These are phyloP conservation scores for Puccinia polysora DNA, from an alignment of 1,284 basidiomycete species.

Conservation along the genomic window DNA sequence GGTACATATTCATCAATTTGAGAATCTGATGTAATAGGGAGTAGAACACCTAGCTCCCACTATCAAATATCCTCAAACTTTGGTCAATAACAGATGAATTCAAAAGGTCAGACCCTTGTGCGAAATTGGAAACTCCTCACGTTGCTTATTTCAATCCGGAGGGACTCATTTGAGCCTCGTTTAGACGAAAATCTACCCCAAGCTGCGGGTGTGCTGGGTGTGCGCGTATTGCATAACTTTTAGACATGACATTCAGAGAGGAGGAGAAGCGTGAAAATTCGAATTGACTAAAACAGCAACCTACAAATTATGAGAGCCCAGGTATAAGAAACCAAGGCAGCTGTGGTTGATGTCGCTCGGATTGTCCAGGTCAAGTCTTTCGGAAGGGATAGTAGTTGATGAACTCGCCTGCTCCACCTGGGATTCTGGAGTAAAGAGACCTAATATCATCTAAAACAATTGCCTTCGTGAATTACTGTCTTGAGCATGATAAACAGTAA, in stretches of 20 bases:
- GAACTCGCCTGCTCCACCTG: not conserved
- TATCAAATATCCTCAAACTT: not conserved
- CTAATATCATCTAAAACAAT: conserved; percentile 38
- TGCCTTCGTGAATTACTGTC: not conserved
- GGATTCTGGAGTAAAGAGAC: conserved; percentile 11
- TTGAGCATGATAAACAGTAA: not conserved
- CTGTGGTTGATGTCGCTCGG: not conserved
- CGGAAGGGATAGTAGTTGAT: not conserved
- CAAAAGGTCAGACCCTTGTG: not conserved
- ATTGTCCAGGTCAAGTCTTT: not conserved
- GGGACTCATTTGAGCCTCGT: not conserved
- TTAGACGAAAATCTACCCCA: conserved; percentile 27
- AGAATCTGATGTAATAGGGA: conserved; percentile 4
- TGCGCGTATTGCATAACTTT: not conserved
- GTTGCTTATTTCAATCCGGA: conserved; percentile 28
- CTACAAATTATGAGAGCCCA: conserved; percentile 43
- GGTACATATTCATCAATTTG: conserved; percentile 14
- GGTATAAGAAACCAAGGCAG: conserved; percentile 30
- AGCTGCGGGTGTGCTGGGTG: conserved; percentile 36
- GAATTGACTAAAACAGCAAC: not conserved
- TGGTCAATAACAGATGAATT: not conserved
- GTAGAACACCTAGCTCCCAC: conserved; percentile 42
- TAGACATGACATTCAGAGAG: not conserved
- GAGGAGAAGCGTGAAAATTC: not conserved
- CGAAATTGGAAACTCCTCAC: conserved; percentile 16